These are phyloP conservation scores for Copromyces sp. DNA, from an alignment of 495 filamentous ascomycete species.

Conservation along the genomic window DNA sequence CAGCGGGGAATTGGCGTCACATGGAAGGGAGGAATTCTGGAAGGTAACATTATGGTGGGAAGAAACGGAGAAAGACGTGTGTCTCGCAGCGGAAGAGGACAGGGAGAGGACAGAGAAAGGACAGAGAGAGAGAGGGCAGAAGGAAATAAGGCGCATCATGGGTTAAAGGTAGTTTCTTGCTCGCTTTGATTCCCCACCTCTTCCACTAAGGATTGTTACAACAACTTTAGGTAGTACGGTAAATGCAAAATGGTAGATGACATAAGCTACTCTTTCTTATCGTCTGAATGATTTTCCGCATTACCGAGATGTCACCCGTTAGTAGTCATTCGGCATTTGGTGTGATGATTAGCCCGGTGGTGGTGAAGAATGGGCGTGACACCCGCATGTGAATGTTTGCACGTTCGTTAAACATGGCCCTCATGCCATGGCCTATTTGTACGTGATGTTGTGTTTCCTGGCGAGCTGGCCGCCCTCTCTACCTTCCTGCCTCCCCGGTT, in stretches of 20 bases:
- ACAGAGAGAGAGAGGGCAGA: not conserved
- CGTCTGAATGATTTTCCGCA: not conserved
- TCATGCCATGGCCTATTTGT: too few species aligned
- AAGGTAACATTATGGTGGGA: not conserved
- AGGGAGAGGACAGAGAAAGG: not conserved
- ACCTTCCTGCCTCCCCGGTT: not conserved
- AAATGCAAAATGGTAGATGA: not conserved
- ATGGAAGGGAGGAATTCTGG: not conserved
- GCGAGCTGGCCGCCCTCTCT: not conserved
- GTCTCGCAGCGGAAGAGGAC: not conserved
- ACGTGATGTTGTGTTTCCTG: not conserved
- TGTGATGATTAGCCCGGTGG: not conserved
- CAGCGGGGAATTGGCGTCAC: not conserved
- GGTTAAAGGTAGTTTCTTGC: not conserved
- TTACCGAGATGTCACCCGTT: not conserved
- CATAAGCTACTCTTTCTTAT: not conserved
- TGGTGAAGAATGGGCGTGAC: not conserved
- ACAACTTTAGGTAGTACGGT: not conserved
- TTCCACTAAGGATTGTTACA: not conserved
- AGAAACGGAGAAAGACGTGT: not conserved
- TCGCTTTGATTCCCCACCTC: not conserved
- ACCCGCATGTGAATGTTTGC: not conserved
- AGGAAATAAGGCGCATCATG: not conserved
- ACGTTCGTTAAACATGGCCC: not conserved
- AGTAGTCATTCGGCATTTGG: not conserved